A percentile compares a stretch with the other conserved stretches of the same genome.
Conservation (phyloP, 306 rosid genomes). For the Prunus campanulata region DNA sequence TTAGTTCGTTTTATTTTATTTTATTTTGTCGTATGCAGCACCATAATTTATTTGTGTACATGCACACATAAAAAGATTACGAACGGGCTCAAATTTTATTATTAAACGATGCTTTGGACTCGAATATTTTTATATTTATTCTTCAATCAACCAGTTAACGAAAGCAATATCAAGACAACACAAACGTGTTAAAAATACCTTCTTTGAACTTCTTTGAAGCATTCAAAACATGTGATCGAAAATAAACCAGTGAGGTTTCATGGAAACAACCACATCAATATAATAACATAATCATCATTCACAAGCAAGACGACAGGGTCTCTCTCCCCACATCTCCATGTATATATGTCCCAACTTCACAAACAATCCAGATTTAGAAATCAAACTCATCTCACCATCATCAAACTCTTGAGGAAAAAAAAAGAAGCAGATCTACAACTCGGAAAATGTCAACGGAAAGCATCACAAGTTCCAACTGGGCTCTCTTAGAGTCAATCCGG, state of each 20-base stretch:
- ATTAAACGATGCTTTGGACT: too few relatives aligned
- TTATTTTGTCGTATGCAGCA: too few relatives aligned
- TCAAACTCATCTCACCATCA: not conserved
- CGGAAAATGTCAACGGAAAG: slow-evolving; percentile 9
- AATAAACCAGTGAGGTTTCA: not conserved
- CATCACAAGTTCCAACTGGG: slow-evolving; percentile 10
- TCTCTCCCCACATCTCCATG: not conserved
- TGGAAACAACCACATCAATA: not conserved
- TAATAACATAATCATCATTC: not conserved
- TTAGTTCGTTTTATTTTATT: too few relatives aligned
- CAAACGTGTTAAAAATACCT: not conserved
- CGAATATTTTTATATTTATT: not conserved
- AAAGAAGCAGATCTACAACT: not conserved
- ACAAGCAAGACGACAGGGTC: not conserved
- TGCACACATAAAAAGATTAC: too few relatives aligned
- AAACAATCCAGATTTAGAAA: not conserved
- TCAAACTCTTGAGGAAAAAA: not conserved
- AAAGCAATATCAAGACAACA: not conserved
- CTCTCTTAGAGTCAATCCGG: slow-evolving; percentile 23
- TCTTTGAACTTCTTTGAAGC: not conserved
- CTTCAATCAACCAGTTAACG: not conserved
- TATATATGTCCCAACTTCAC: not conserved
- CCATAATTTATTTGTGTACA: too few relatives aligned
- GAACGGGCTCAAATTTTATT: not conserved
- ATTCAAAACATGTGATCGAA: not conserved